phyloP scores from a whole-genome alignment of 2,329 filamentous ascomycete species.

The Verticillium dahliae region DNA sequence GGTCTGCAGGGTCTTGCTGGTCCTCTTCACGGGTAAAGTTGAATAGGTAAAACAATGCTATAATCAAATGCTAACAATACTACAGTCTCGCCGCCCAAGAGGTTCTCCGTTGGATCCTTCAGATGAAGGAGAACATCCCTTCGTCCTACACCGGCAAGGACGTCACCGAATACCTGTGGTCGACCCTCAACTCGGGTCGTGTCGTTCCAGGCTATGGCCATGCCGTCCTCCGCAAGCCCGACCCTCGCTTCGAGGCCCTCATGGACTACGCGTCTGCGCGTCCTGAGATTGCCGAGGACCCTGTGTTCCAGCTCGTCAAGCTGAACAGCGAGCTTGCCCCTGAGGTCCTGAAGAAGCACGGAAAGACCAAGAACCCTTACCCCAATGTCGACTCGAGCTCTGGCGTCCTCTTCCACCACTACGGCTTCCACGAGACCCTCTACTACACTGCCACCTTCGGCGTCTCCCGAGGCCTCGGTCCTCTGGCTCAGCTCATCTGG shows the following conservation, averaged over 20 bases:
- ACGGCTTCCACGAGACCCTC: constrained; percentile 92
- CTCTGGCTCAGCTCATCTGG: constrained; percentile 92
- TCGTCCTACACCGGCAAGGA: constrained; percentile 71
- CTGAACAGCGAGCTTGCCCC: constrained; percentile 90
- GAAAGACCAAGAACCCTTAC: constrained; percentile 97
- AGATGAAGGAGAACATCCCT: constrained; percentile 89
- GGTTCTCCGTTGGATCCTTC: constrained; percentile 90
- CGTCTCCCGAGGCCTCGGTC: constrained; percentile 68
- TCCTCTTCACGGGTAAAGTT: constrained; percentile 41
- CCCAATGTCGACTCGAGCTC: constrained; percentile 94
- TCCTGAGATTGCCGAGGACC: constrained; percentile 78
- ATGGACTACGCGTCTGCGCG: constrained; percentile 90
- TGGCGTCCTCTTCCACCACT: constrained; percentile 95
- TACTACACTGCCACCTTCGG: constrained; percentile 81
- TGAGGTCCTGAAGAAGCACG: constrained; percentile 84
- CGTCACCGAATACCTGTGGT: constrained; percentile 86
- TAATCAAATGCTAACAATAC: constrained; percentile 1
- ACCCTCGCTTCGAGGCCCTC: constrained; percentile 90
- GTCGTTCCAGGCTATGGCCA: constrained; percentile 95
- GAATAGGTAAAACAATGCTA: too few relatives aligned
- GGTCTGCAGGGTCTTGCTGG: constrained; percentile 92
- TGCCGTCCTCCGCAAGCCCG: constrained; percentile 91
- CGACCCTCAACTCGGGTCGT: constrained; percentile 84
- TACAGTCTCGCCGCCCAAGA: constrained; percentile 84
- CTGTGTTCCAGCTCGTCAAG: constrained; percentile 90